Percentiles rank a stretch among this genome's conserved stretches.
These are phyloP conservation scores for Arxiozyma bovina DNA, from an alignment of 1,139 yeast genomes.

Conservation along the genomic window DNA sequence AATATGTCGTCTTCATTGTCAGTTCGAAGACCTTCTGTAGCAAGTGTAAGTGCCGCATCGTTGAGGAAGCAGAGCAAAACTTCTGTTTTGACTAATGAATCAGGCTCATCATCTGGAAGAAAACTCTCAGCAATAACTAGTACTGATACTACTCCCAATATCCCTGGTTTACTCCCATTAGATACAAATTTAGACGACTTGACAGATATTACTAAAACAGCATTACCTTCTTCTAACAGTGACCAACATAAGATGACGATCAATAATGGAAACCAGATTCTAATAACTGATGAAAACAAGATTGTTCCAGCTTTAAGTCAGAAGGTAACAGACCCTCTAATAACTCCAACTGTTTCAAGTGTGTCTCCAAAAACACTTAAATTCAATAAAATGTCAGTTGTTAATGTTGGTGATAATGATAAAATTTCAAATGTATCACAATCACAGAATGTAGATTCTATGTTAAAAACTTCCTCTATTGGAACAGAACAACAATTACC, in stretches of 20 bases:
- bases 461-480: not conserved
- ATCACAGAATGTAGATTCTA: not conserved
- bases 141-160: not conserved
- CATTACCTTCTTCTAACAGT: not conserved
- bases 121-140: not conserved
- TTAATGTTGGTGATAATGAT: not conserved
- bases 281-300: not conserved
- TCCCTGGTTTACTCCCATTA: conserved; percentile 17
- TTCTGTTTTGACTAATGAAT: not conserved
- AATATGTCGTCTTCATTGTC: no score
- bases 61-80: not conserved
- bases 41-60: not conserved
- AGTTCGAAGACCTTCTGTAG: not conserved
- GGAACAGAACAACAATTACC: not conserved
- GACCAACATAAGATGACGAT: not conserved
- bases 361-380: not conserved
- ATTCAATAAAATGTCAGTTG: not conserved
- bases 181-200: conserved; percentile 28
- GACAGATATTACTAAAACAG: conserved; percentile 25
- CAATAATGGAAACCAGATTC: not conserved
- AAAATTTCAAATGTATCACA: not conserved
- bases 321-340: not conserved
- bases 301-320: not conserved
- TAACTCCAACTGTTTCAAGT: not conserved
- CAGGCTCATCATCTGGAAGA: not conserved